A percentile compares a stretch with the other conserved stretches of the same genome.
phyloP scores from a whole-genome alignment of 1,284 basidiomycete genomes.

The Quambalaria eucalypti region DNA sequence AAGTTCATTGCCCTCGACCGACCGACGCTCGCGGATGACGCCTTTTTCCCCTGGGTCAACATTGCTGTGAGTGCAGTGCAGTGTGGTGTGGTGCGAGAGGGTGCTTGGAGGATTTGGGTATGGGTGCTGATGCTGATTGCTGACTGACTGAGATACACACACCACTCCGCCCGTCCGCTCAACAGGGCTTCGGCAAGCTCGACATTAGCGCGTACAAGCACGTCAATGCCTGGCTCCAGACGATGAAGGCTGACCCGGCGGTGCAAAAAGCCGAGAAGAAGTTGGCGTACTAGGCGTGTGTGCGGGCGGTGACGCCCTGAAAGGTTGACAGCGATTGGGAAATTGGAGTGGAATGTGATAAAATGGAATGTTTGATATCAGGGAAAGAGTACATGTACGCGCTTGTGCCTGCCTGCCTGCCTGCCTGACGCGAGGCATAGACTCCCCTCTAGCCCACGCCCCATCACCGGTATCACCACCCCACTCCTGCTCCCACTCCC shows the following conservation, averaged over 20 bases:
- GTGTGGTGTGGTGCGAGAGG: background rate
- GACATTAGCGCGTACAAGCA: conserved; percentile 27
- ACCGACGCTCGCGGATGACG: conserved; percentile 34
- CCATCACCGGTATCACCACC: too few relatives aligned
- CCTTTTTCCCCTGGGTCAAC: conserved; percentile 30
- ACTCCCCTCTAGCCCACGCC: too few relatives aligned
- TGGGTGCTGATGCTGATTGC: too few relatives aligned
- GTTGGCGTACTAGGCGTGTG: too few relatives aligned
- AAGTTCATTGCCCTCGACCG: conserved; percentile 32
- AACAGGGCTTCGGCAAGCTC: conserved; percentile 30
- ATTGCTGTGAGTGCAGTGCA: conserved; percentile 6
- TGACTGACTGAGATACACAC: too few relatives aligned
- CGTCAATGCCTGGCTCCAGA: conserved; percentile 24
- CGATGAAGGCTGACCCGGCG: conserved; percentile 20
- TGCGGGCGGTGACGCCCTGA: too few relatives aligned
- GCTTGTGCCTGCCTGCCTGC: too few relatives aligned
- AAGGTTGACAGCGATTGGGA: background rate
- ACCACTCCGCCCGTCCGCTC: too few relatives aligned
- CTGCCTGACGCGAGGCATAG: too few relatives aligned
- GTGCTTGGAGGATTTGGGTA: too few relatives aligned
- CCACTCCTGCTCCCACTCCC: too few relatives aligned
- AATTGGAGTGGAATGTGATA: background rate
- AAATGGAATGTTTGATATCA: background rate
- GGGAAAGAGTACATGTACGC: too few relatives aligned
- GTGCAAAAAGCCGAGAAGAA: conserved; percentile 22